Evolutionary conservation across 139 green algal genomes (phyloP).

Genomic region (Chlamydomonas applanata): DNA sequence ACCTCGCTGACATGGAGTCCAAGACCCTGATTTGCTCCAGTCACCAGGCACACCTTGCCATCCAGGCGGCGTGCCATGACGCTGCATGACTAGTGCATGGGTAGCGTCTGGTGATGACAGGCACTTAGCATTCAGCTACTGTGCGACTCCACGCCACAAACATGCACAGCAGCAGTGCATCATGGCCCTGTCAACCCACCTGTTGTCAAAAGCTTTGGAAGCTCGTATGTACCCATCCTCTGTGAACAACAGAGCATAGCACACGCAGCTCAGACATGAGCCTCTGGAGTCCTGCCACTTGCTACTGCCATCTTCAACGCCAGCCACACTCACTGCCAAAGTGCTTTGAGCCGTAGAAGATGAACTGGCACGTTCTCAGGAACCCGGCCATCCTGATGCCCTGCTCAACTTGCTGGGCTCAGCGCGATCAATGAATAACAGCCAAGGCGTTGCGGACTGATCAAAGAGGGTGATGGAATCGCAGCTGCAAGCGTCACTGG

Average conservation of each 20-base stretch:
- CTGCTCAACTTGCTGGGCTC: no score
- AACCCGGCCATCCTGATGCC: neutral
- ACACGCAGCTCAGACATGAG: neutral
- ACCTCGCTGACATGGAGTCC: constrained; percentile 47
- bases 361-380: neutral
- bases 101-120: no score
- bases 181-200: no score
- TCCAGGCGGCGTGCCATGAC: constrained; percentile 40
- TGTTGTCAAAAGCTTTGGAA: no score
- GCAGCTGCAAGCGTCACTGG: no score
- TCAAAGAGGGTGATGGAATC: no score
- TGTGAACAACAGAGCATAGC: neutral
- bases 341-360: neutral
- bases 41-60: constrained; percentile 56
- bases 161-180: no score
- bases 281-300: neutral
- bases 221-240: no score
- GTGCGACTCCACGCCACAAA: neutral
- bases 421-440: no score
- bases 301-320: neutral
- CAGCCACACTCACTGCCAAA: no score
- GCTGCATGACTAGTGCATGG: constrained; percentile 10
- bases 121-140: neutral
- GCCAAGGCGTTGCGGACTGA: no score
- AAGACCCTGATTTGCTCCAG: constrained; percentile 65